These are phyloP conservation scores for Rhodotorula sp. DNA, from an alignment of 1,284 basidiomycete genomes.

Conservation along the genomic window DNA sequence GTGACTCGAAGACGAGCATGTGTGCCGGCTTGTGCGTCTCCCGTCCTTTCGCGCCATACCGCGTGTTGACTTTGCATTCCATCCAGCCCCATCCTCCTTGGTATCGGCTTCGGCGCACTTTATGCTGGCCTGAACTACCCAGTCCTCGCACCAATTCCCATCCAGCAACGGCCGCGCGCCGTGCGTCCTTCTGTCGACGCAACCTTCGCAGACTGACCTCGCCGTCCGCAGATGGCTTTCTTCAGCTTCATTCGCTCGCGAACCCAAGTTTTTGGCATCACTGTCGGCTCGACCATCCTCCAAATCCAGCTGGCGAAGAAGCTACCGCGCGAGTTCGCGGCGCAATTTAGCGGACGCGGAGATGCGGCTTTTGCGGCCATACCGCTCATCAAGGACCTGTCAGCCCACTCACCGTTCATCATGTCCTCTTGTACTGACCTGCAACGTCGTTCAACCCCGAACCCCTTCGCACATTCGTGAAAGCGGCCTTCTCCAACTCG, in stretches of 20 bases:
- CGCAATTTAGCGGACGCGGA: neutral
- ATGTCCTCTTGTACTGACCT: too few species aligned
- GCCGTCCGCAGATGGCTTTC: conserved; percentile 24
- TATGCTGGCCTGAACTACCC: conserved; percentile 46
- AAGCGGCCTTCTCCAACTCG: conserved; percentile 36
- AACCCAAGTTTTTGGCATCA: conserved; percentile 34
- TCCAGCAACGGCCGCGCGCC: conserved; percentile 28
- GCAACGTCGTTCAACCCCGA: conserved; percentile 15
- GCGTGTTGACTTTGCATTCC: neutral
- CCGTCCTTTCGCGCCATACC: too few species aligned
- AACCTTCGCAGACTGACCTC: neutral
- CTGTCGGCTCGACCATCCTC: conserved; percentile 28
- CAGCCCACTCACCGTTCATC: neutral
- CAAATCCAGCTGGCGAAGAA: conserved; percentile 15
- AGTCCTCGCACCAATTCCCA: conserved; percentile 27
- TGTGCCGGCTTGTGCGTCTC: conserved; percentile 24
- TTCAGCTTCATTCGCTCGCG: conserved; percentile 27
- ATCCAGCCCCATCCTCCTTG: conserved; percentile 18
- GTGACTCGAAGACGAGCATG: conserved; percentile 45
- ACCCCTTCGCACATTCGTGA: conserved; percentile 30
- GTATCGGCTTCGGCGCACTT: conserved; percentile 31
- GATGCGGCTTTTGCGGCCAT: conserved; percentile 23
- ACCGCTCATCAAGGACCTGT: conserved; percentile 24
- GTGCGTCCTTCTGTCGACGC: conserved; percentile 1
- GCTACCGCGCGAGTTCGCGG: conserved; percentile 8